Evolutionary conservation across 176 grass and related monocot genomes (phyloP).

Genomic region (Triticum aestivum): DNA sequence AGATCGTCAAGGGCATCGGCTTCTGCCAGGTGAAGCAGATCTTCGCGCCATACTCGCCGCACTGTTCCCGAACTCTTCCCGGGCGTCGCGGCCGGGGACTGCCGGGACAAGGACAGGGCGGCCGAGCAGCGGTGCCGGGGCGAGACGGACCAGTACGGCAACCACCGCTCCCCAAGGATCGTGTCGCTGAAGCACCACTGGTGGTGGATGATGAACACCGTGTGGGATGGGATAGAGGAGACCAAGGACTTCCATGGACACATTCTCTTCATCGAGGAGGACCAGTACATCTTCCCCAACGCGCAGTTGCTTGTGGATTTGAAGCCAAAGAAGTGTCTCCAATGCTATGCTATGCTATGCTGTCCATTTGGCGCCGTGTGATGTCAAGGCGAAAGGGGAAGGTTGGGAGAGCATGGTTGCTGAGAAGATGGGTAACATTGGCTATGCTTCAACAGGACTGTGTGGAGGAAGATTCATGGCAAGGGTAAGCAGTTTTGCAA

Average conservation of each 20-base stretch:
- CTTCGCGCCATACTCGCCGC: constrained; percentile 86
- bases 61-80: constrained; percentile 81
- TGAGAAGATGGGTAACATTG: too few relatives aligned
- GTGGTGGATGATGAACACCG: constrained; percentile 99
- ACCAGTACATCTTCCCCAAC: constrained; percentile 56
- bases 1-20: constrained; percentile 59
- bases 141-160: constrained; percentile 77
- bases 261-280: constrained; percentile 95
- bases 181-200: constrained; percentile 96
- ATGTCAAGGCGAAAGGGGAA: too few relatives aligned
- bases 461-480: constrained; percentile 94
- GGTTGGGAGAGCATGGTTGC: too few relatives aligned
- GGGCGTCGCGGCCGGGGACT: constrained; percentile 63
- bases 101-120: constrained; percentile 66
- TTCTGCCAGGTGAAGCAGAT: constrained; percentile 99
- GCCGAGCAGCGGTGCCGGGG: constrained; percentile 62
- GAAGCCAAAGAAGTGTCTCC: too few relatives aligned
- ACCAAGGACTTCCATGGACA: constrained; percentile 60
- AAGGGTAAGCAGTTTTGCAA: constrained; percentile 88
- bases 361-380: too few relatives aligned
- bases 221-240: constrained; percentile 93
- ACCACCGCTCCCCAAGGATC: constrained; percentile 82
- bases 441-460: constrained; percentile 65
- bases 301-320: too few relatives aligned
- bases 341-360: too few relatives aligned